Evolutionary conservation across 345 rosid genomes (phyloP), one percentile per base, ranked within the genome.

Genomic region (Gossypium longicalyx): DNA sequence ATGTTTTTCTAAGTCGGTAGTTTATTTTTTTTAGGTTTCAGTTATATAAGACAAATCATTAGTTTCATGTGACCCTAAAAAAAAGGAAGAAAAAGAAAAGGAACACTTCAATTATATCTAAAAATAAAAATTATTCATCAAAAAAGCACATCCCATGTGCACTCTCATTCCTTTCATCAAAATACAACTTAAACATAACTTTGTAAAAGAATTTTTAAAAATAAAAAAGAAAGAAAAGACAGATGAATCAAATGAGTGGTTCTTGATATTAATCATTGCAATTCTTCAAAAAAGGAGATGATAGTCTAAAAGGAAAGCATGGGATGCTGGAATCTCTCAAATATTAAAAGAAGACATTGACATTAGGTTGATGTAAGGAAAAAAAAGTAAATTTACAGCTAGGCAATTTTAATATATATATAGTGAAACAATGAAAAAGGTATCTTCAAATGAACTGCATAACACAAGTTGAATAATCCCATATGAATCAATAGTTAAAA

Each of bases 91-190:
- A 59, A 59, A 57, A 29, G 56, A 77, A 74, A 59, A 67, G 72
- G 72, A 66, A 49, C 3, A 22, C 49, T 45, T 49, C 52, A 77
- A 69, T 73, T 69, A 38, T 75, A 62, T 56, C 23, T 34, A 34
- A 58, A 49, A 65, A 79, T 45, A 70, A 75, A 34, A 72, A 63
- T 72, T 79, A 80, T 86, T 78, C 84, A 29, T 74, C 41, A 77
- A 49, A 78, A 77, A 78, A 77, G 80, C 52, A 67, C 81, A 68
- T 78, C 81, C 87, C 93, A 91, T 87, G 91, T 89, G 93, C 89
- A 78, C 67, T 64, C 58, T 64, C 58, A 71, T 60, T 70, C 74
- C 49, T 71, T 70, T 76, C 25, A 16, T 72, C 67, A 51, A 25
- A 76, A 65, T 44, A 64, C 49, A 83, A 71, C 72, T 47, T 44